Percentiles rank a stretch among this genome's conserved stretches.
Evolutionary conservation across 139 green algal genomes (phyloP).

Genomic region (Axilococcus clingmanii): DNA sequence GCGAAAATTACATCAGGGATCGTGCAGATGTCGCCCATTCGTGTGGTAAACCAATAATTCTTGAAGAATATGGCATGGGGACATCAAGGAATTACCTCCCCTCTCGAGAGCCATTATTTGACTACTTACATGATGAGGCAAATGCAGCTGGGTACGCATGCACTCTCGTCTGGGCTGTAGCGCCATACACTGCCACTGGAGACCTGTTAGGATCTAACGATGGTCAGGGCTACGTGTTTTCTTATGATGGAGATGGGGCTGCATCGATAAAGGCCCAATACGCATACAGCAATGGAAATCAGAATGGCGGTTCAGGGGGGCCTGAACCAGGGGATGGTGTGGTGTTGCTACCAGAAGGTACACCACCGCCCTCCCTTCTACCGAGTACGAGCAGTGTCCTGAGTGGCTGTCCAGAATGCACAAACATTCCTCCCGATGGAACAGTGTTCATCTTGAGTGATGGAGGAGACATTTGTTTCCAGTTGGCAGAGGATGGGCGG

Average conservation of each 20-base stretch:
- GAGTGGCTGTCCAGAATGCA: too few species aligned
- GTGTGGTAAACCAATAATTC: slow-evolving; percentile 27
- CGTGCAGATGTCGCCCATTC: slow-evolving; percentile 19
- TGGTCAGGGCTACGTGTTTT: slow-evolving; percentile 13
- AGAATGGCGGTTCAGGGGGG: too few species aligned
- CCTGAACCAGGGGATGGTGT: too few species aligned
- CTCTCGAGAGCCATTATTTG: slow-evolving; percentile 1
- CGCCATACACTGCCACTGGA: not conserved
- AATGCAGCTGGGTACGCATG: slow-evolving; percentile 3
- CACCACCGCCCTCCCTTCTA: not conserved
- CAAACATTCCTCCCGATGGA: too few species aligned
- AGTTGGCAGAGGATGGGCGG: too few species aligned
- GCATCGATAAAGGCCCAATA: slow-evolving; percentile 3
- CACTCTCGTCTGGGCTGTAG: slow-evolving; percentile 3
- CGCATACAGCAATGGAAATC: too few species aligned
- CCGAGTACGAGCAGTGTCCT: too few species aligned
- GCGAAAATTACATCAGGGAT: slow-evolving; percentile 8
- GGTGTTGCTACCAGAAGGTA: not conserved
- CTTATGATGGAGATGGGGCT: slow-evolving; percentile 7
- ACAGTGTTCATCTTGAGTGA: too few species aligned
- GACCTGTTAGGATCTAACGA: slow-evolving; percentile 1
- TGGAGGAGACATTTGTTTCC: too few species aligned
- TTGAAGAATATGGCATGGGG: slow-evolving; percentile 39
- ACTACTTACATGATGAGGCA: not conserved
- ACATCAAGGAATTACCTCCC: not conserved